Evolutionary conservation across 2,329 filamentous ascomycete species (phyloP), one percentile per base, ranked within the genome.

Genomic region (Aspergillus luchuensis): DNA sequence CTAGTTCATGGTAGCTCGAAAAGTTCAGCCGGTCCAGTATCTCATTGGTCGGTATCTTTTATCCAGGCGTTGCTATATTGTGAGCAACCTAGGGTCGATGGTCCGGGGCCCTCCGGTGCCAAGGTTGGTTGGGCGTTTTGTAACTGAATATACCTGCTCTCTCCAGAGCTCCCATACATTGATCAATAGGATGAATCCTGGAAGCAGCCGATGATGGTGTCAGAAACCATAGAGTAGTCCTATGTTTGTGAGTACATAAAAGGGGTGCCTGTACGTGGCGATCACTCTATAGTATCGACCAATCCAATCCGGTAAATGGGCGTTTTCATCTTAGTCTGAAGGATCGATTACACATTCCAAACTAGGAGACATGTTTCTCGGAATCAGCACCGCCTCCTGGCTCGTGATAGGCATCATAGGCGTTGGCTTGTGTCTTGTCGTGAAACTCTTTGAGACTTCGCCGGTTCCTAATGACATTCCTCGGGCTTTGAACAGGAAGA

Each of bases 371-470:
- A 63, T 63, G 61, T 48, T 63, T 41, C 47, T 57, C 10, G n/a
- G 56, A 5, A 5, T 56, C 19, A 50, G 39, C 25, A 45, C 49
- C 51, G 57, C 45, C 30, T 38, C 47, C 8, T 30, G 61, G 25
- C 38, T 60, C 13, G 36, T 23, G 33, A 25, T 56, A 21, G 61
- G 49, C 23, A 10, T 61, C 11, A 17, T 59, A 30, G 43, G 39
- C n/a, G 52, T 62, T 8, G 39, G 61, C 19, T 4, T 61, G 6
- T 63, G 61, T 25, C 45, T 63, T 33, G 45, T 58, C 10, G 56
- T 61, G 51, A 63, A 63, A 41, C 61, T 63, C 17, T 63, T 61
- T 10, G 61, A 63, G 56, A 61, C 58, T 25, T 61, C 58, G 5
- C 56, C 61, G 1, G 61, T 63, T 4, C 59, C 61, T 17, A 56